phyloP scores from a whole-genome alignment of 169 alveolate species.

The Plasmodium chabaudi region DNA sequence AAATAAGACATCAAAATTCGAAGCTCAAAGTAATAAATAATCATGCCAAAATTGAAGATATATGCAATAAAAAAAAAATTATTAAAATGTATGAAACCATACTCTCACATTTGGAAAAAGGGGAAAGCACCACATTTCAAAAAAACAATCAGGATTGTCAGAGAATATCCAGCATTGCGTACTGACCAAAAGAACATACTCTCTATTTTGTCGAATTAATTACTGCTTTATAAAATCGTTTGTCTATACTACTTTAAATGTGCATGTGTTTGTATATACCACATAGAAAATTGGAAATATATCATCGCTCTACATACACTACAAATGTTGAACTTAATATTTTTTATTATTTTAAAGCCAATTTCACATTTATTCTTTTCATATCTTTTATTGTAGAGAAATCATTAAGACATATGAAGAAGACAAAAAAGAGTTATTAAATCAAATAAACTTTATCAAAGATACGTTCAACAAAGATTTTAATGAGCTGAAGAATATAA shows the following conservation, averaged over 20 bases:
- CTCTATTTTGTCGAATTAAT: too few species aligned
- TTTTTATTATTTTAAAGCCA: background rate
- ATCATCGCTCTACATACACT: too few species aligned
- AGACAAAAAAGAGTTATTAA: constrained; percentile 28
- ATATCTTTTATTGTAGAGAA: constrained; percentile 5
- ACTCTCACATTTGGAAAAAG: constrained; percentile 20
- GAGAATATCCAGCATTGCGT: constrained; percentile 29
- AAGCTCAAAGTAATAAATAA: constrained; percentile 22
- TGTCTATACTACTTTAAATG: background rate
- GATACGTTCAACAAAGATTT: constrained; percentile 54
- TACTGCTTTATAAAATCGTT: background rate
- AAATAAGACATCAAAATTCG: constrained; percentile 31
- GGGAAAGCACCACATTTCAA: background rate
- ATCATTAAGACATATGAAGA: constrained; percentile 45
- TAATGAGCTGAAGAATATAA: constrained; percentile 4
- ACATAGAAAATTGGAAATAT: too few species aligned
- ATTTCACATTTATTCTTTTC: too few species aligned
- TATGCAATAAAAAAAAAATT: constrained; percentile 42
- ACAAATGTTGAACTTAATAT: background rate
- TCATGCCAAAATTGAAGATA: constrained; percentile 61
- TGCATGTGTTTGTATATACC: too few species aligned
- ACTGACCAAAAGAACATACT: background rate
- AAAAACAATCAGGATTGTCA: background rate
- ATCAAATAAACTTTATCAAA: constrained; percentile 48
- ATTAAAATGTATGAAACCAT: constrained; percentile 53